Evolutionary conservation across 108 stramenopile genomes (phyloP), one percentile per base, ranked within the genome.

Genomic region (Schizochytrium sp.): DNA sequence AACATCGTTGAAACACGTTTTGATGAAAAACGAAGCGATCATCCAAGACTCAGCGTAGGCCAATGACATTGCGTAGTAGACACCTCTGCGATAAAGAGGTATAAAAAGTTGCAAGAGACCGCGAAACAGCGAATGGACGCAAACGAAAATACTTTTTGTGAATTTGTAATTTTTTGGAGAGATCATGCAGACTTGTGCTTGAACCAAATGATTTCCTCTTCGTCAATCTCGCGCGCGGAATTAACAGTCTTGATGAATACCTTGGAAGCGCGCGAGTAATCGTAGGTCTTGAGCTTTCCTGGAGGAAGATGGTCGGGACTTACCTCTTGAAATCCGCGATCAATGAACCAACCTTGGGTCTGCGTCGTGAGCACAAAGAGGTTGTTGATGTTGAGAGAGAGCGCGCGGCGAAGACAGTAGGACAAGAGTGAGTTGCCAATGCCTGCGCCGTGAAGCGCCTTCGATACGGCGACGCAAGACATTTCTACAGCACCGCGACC

Each of bases 311-410:
- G 43, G 19, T 76, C 76, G 16, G 87, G 58, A 8, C 55, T 45
- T 10, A 59, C 87, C 44, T 28, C 47, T 29, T 72, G 28, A 60
- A 93, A 93, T 47, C 93, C 93, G 47, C 92, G 91, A 88, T 93
- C 93, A 5, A 91, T 88, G 89, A 93, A 93, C 92, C 92, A 93
- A 72, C 91, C 87, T 90, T 92, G 92, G 48, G 93, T 92, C 4
- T 53, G 76, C 6, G 76, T 83, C 6, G 76, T 83, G 25, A 83
- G 76, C 76, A 83, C 76, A 53, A 83, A 83, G 45, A 83, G 51
- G 48, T 47, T n/a, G 48, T 83, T 83, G 76, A 83, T 83, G 48
- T 53, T 53, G 10, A 45, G 48, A 18, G 76, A 47, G 51, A 53
- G 51, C 8, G 76, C 76, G 25, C 51, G 76, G 6, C 76, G 45